Percentiles rank a stretch among this genome's conserved stretches.
These are phyloP conservation scores for Dactylellina sp. DNA, from an alignment of 2,329 filamentous ascomycete species.

Conservation along the genomic window DNA sequence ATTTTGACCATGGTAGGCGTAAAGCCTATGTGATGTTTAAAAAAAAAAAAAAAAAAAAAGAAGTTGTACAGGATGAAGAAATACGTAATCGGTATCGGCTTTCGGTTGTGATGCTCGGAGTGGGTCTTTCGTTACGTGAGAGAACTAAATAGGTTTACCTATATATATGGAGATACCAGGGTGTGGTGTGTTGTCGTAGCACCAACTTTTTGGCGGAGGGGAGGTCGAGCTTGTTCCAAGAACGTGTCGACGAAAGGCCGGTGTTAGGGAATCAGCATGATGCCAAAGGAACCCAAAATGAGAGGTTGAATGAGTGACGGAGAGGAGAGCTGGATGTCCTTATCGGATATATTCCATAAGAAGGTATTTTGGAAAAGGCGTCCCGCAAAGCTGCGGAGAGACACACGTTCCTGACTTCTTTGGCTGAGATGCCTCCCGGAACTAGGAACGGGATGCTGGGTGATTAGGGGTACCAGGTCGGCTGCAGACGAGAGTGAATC, in stretches of 20 bases:
- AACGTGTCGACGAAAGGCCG: conserved; percentile 55
- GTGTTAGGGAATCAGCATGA: conserved; percentile 53
- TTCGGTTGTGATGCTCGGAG: too few relatives aligned
- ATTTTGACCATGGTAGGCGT: conserved; percentile 41
- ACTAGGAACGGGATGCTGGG: conserved; percentile 4
- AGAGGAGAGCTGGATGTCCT: conserved; percentile 24
- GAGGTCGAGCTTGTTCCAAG: conserved; percentile 50
- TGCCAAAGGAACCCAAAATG: conserved; percentile 13
- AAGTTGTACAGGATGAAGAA: neutral
- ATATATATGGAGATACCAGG: neutral
- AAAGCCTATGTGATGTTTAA: neutral
- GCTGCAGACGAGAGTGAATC: conserved; percentile 37
- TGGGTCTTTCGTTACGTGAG: too few relatives aligned
- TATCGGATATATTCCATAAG: conserved; percentile 12
- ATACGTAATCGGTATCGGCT: neutral
- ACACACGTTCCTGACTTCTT: conserved; percentile 41
- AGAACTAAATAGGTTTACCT: too few relatives aligned
- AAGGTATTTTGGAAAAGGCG: conserved; percentile 5
- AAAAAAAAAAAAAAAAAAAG: neutral
- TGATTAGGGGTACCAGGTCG: conserved; percentile 47
- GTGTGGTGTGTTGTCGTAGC: neutral
- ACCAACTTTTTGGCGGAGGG: neutral
- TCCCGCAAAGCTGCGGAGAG: conserved; percentile 30
- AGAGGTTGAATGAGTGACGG: conserved; percentile 10
- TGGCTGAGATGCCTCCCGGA: conserved; percentile 37